A percentile compares a stretch with the other conserved stretches of the same genome.
Evolutionary conservation across 345 rosid species (phyloP).

Genomic region (Euphorbia lathyris): DNA sequence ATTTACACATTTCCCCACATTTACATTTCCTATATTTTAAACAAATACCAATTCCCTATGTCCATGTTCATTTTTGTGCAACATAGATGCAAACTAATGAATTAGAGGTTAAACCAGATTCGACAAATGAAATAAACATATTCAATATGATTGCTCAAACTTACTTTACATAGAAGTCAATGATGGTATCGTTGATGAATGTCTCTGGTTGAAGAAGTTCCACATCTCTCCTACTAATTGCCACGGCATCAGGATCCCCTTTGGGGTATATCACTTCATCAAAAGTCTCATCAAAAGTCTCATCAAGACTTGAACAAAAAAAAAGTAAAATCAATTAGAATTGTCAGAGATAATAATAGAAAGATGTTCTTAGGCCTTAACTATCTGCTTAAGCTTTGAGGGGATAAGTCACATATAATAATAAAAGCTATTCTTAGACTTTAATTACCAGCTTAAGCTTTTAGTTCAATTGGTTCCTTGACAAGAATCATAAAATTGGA

Average conservation of each 20-base stretch:
- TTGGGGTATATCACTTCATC: constrained; percentile 88
- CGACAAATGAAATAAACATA: background rate
- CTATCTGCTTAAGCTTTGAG: too few relatives aligned
- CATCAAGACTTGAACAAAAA: constrained; percentile 52
- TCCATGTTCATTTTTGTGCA: too few relatives aligned
- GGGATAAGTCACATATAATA: too few relatives aligned
- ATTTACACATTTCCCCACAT: too few relatives aligned
- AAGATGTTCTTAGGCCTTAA: too few relatives aligned
- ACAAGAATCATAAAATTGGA: background rate
- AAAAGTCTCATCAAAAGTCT: constrained; percentile 75
- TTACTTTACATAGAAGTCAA: constrained; percentile 93
- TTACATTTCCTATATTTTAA: too few relatives aligned
- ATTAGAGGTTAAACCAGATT: background rate
- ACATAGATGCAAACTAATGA: background rate
- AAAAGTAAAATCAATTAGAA: background rate
- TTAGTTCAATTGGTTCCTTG: too few relatives aligned
- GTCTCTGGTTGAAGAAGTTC: constrained; percentile 86
- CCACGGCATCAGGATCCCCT: constrained; percentile 91
- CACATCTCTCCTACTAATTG: constrained; percentile 84
- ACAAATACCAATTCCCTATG: too few relatives aligned
- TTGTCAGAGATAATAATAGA: too few relatives aligned
- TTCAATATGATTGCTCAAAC: constrained; percentile 11
- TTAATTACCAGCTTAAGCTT: too few relatives aligned
- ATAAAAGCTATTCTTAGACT: too few relatives aligned
- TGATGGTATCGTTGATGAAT: constrained; percentile 89